phyloP scores from a whole-genome alignment of 192 early-diverging fungal species.

The Podila clonocystis region DNA sequence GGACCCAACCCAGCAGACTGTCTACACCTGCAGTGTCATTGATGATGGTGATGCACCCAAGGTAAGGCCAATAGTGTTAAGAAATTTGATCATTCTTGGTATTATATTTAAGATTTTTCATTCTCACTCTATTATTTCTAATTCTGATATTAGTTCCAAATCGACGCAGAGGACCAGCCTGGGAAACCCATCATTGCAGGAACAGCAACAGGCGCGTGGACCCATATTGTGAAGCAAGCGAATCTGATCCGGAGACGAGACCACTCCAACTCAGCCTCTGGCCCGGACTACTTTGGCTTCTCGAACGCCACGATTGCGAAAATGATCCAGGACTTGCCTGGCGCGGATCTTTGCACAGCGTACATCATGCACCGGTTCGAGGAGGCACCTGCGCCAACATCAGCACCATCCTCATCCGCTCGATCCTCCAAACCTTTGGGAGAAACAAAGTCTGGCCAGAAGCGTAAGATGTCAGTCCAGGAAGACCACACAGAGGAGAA shows the following conservation, averaged over 20 bases:
- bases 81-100: no score
- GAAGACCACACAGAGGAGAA: not conserved
- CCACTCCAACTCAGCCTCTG: conserved; percentile 83
- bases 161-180: conserved; percentile 84
- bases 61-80: conserved; percentile 14
- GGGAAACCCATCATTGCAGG: conserved; percentile 75
- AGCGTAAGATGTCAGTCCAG: conserved; percentile 3
- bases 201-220: conserved; percentile 94
- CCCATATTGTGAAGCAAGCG: conserved; percentile 76
- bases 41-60: conserved; percentile 81
- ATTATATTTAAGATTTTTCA: no score
- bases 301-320: conserved; percentile 86
- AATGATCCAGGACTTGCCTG: conserved; percentile 89
- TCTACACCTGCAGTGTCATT: conserved; percentile 80
- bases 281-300: conserved; percentile 94
- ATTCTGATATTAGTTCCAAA: conserved; percentile 70
- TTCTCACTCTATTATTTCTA: not conserved
- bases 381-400: conserved; percentile 20
- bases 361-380: conserved; percentile 79
- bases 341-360: conserved; percentile 72
- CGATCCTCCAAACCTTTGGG: no score
- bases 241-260: conserved; percentile 83
- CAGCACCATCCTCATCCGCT: not conserved
- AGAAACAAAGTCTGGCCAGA: not conserved
- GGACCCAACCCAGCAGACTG: conserved; percentile 57